Conservation (phyloP, 306 rosid species). For the Trifolium subterraneum region DNA sequence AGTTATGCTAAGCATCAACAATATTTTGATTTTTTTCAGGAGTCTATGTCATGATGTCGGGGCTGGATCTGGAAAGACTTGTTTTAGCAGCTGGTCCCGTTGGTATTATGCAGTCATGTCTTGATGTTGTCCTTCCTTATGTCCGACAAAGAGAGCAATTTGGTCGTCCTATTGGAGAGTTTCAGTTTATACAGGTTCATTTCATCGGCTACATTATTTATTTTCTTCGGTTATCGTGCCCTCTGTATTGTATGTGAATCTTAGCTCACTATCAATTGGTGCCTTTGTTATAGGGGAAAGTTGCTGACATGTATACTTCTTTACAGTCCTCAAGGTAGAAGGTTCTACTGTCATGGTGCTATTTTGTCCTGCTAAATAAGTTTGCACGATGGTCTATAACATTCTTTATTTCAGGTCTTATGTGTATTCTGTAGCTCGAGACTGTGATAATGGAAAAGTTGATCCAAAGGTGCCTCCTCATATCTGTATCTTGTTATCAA, state of each 20-base stretch:
- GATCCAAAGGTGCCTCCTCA: slow-evolving; percentile 71
- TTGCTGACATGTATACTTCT: slow-evolving; percentile 93
- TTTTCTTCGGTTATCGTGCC: slow-evolving; percentile 17
- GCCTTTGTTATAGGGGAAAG: slow-evolving; percentile 71
- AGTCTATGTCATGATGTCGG: slow-evolving; percentile 98
- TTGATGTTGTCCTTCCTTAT: slow-evolving; percentile 87
- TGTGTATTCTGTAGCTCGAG: slow-evolving; percentile 95
- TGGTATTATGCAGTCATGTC: slow-evolving; percentile 95
- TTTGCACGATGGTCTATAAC: slow-evolving; percentile 37
- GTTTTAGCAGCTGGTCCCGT: slow-evolving; percentile 90
- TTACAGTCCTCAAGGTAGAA: slow-evolving; percentile 89
- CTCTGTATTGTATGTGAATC: slow-evolving; percentile 13
- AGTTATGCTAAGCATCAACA: not conserved
- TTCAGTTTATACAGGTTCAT: slow-evolving; percentile 90
- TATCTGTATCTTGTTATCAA: slow-evolving; percentile 11
- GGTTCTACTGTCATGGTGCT: slow-evolving; percentile 34
- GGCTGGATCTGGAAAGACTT: slow-evolving; percentile 94
- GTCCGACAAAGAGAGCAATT: slow-evolving; percentile 94
- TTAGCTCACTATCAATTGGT: slow-evolving; percentile 30
- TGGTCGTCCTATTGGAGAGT: slow-evolving; percentile 96
- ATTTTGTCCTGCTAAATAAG: slow-evolving; percentile 5
- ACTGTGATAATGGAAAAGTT: slow-evolving; percentile 82
- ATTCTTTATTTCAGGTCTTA: slow-evolving; percentile 70
- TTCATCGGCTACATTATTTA: slow-evolving; percentile 26
- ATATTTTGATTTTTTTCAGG: slow-evolving; percentile 59